Percentiles rank a stretch among this genome's conserved stretches.
These are phyloP conservation scores for Fusarium domesticum DNA, from an alignment of 2,329 filamentous ascomycete species.

Conservation along the genomic window DNA sequence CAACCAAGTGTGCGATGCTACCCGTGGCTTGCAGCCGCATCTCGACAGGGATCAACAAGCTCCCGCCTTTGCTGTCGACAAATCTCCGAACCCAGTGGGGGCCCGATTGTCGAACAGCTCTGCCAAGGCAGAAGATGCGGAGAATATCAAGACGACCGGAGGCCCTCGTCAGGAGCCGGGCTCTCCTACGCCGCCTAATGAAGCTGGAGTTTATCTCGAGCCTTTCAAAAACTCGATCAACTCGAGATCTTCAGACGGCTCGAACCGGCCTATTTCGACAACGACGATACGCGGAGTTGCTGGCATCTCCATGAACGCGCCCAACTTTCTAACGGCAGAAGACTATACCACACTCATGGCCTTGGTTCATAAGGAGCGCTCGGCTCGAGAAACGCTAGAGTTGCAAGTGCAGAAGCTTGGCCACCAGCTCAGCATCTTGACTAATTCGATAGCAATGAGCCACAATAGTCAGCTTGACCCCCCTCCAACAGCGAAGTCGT, in stretches of 20 bases:
- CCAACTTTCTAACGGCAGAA: slow-evolving; percentile 39
- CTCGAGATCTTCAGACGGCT: slow-evolving; percentile 2
- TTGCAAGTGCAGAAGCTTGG: slow-evolving; percentile 53
- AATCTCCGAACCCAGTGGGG: slow-evolving; percentile 15
- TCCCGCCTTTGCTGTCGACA: slow-evolving; percentile 23
- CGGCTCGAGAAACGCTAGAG: slow-evolving; percentile 54
- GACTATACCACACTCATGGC: slow-evolving; percentile 50
- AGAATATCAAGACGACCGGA: neutral
- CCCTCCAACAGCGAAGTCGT: slow-evolving; percentile 37
- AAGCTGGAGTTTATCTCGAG: slow-evolving; percentile 44
- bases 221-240: slow-evolving; percentile 6
- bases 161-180: neutral
- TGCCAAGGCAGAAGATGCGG: neutral
- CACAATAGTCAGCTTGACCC: slow-evolving; percentile 26
- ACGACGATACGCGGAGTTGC: slow-evolving; percentile 47
- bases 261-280: slow-evolving; percentile 42
- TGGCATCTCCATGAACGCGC: slow-evolving; percentile 41
- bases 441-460: slow-evolving; percentile 33
- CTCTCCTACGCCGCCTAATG: slow-evolving; percentile 31
- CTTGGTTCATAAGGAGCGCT: slow-evolving; percentile 56
- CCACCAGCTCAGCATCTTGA: slow-evolving; percentile 48
- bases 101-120: neutral
- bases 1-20: slow-evolving; percentile 47
- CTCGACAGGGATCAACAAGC: slow-evolving; percentile 27
- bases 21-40: slow-evolving; percentile 40